Conservation (phyloP, 2,329 filamentous ascomycete genomes). For the Pseudogymnoascus sp. region DNA sequence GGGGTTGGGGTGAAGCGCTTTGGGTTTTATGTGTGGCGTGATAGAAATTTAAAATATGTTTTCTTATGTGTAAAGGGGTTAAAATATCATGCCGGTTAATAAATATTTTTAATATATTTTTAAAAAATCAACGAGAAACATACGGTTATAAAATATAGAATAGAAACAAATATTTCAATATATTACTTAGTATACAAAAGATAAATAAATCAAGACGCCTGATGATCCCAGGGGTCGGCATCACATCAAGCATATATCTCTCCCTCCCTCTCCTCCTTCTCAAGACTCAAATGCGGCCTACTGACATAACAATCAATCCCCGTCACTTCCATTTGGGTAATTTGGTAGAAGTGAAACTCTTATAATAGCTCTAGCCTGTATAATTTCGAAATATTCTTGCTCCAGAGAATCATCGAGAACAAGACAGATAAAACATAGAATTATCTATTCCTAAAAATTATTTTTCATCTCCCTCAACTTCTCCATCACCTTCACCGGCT, state of each 20-base stretch:
- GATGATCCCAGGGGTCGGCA: neutral
- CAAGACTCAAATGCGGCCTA: neutral
- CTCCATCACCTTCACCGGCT: conserved; percentile 76
- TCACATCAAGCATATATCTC: neutral
- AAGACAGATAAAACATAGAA: neutral
- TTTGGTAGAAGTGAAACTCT: neutral
- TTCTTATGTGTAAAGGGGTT: neutral
- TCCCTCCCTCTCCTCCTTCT: neutral
- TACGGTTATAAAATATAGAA: neutral
- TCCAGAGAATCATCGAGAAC: neutral
- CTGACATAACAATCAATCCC: neutral
- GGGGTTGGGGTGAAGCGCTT: neutral
- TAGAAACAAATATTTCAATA: neutral
- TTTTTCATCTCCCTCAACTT: conserved; percentile 89
- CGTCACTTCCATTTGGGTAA: neutral
- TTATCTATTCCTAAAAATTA: conserved; percentile 19
- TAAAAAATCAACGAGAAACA: neutral
- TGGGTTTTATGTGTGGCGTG: neutral
- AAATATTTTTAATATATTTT: neutral
- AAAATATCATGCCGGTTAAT: neutral
- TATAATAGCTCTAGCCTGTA: neutral
- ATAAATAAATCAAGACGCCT: neutral
- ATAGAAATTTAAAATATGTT: neutral
- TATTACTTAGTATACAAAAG: neutral
- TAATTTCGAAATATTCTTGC: neutral